Percentiles rank a stretch among this genome's conserved stretches.
These are phyloP conservation scores for Peronospora belbahrii DNA, from an alignment of 352 stramenopile genomes.

Conservation along the genomic window DNA sequence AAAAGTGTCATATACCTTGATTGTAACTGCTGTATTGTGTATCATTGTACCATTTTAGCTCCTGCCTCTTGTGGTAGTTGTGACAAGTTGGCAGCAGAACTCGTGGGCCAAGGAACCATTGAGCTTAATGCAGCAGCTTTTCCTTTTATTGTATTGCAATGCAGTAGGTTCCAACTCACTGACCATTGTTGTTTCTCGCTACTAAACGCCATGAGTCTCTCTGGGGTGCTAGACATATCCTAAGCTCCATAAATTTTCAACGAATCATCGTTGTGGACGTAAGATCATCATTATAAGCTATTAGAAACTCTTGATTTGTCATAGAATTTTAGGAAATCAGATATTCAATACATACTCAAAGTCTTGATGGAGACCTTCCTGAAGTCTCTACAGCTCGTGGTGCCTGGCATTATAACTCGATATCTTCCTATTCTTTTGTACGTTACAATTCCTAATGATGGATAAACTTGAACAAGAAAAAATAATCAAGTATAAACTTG, in stretches of 20 bases:
- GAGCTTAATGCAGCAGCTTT: slow-evolving; percentile 17
- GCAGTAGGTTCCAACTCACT: not conserved
- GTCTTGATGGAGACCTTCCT: slow-evolving; percentile 17
- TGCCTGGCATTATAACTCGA: slow-evolving; percentile 11
- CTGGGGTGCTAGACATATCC: not conserved
- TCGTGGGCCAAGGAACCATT: slow-evolving; percentile 35
- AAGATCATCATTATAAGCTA: not conserved
- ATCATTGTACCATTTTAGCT: slow-evolving; percentile 33
- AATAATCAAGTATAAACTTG: not conserved
- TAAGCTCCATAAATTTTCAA: slow-evolving; percentile 5
- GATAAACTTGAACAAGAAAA: too few relatives aligned
- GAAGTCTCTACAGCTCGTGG: slow-evolving; percentile 20
- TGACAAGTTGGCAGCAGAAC: slow-evolving; percentile 32
- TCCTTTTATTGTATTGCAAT: slow-evolving; percentile 2
- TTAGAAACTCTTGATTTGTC: not conserved
- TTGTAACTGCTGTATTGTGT: not conserved
- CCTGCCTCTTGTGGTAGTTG: slow-evolving; percentile 22
- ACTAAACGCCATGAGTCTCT: slow-evolving; percentile 16
- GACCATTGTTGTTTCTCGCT: slow-evolving; percentile 5
- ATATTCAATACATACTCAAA: not conserved
- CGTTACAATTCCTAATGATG: too few relatives aligned
- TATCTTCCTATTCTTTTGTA: slow-evolving; percentile 20
- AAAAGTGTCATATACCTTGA: not conserved
- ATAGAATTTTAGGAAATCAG: slow-evolving; percentile 7
- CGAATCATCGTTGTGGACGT: not conserved